A percentile compares a stretch with the other conserved stretches of the same genome.
These are phyloP conservation scores for Guyanaporus albipodus DNA, from an alignment of 768 basidiomycete species.

Conservation along the genomic window DNA sequence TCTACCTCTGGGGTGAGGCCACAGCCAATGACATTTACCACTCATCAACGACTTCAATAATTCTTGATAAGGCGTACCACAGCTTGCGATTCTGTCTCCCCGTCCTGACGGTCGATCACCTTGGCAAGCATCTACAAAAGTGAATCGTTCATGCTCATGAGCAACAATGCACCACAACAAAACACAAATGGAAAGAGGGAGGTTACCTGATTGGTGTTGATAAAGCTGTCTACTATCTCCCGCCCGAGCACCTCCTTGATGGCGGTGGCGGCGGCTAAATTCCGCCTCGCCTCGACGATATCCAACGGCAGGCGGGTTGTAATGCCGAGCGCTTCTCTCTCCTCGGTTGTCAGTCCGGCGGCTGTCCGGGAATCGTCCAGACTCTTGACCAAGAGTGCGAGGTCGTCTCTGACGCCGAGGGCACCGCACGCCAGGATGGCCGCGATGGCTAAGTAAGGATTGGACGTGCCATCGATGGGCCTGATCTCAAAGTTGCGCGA, in stretches of 20 bases:
- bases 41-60: conserved; percentile 12
- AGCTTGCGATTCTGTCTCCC: conserved; percentile 17
- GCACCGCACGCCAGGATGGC: conserved; percentile 53
- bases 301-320: conserved; percentile 48
- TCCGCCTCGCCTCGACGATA: conserved; percentile 44
- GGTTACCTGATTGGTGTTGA: conserved; percentile 49
- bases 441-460: conserved; percentile 55
- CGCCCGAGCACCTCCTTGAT: conserved; percentile 41
- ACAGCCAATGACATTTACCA: no score
- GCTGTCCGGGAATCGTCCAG: conserved; percentile 33
- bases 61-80: conserved; percentile 32
- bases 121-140: conserved; percentile 15
- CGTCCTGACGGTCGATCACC: conserved; percentile 23
- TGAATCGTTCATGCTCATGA: not conserved
- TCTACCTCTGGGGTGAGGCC: no score
- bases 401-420: conserved; percentile 42
- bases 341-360: conserved; percentile 41
- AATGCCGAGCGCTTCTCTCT: conserved; percentile 45
- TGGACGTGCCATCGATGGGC: conserved; percentile 60
- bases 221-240: conserved; percentile 44
- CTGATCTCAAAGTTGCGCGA: conserved; percentile 63
- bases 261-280: conserved; percentile 35
- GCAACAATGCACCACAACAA: not conserved
- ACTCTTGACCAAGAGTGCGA: conserved; percentile 37
- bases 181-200: not conserved